Conservation (phyloP, 2,329 filamentous ascomycete species). For the Aspergillus ruber region DNA sequence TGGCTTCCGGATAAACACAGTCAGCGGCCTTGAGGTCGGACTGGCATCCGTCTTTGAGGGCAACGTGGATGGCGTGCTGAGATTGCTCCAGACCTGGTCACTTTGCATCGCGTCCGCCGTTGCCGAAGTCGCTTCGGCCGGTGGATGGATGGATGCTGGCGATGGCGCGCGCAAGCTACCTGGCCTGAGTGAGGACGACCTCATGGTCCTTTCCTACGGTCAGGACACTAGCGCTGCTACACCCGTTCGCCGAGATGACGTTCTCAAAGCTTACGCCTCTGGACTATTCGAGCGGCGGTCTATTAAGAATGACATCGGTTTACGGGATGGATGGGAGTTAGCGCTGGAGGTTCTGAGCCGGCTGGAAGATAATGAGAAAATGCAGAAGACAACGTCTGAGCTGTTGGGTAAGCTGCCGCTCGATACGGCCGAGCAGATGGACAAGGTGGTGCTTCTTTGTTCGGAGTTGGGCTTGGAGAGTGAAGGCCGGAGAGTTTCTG, state of each 20-base stretch:
- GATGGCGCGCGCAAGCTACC: slow-evolving; percentile 53
- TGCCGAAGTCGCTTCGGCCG: slow-evolving; percentile 75
- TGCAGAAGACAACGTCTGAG: slow-evolving; percentile 66
- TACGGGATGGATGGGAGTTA: slow-evolving; percentile 78
- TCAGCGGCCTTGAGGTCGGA: slow-evolving; percentile 71
- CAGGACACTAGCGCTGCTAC: slow-evolving; percentile 39
- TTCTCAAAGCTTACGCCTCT: slow-evolving; percentile 69
- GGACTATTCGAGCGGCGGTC: slow-evolving; percentile 43
- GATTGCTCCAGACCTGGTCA: slow-evolving; percentile 72
- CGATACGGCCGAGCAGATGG: slow-evolving; percentile 63
- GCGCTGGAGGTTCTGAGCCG: slow-evolving; percentile 76
- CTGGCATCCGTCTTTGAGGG: slow-evolving; percentile 77
- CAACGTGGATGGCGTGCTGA: slow-evolving; percentile 68
- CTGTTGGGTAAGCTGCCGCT: slow-evolving; percentile 69
- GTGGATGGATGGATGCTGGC: slow-evolving; percentile 68
- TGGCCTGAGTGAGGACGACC: slow-evolving; percentile 68
- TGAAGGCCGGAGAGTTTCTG: slow-evolving; percentile 73
- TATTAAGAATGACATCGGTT: slow-evolving; percentile 28
- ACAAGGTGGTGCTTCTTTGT: slow-evolving; percentile 74
- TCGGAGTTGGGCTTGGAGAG: slow-evolving; percentile 69
- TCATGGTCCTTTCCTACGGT: slow-evolving; percentile 72
- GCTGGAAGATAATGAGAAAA: slow-evolving; percentile 65
- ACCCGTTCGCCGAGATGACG: slow-evolving; percentile 68
- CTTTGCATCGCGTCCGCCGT: slow-evolving; percentile 70
- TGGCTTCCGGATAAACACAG: slow-evolving; percentile 66